Evolutionary conservation across 176 grass and related monocot genomes (phyloP).

Genomic region (Phyllostachys edulis): DNA sequence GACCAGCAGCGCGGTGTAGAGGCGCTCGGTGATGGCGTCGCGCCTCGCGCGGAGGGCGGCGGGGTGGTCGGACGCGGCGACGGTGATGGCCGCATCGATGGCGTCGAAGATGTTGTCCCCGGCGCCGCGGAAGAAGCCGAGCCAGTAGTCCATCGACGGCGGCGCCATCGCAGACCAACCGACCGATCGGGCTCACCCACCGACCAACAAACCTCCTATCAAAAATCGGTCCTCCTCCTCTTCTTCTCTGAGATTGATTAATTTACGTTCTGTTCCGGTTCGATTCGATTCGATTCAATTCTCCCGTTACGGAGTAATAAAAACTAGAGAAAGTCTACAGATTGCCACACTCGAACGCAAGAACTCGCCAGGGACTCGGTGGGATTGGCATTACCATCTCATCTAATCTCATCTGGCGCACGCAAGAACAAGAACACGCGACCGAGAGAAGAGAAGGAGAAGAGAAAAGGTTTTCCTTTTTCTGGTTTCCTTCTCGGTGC

Average conservation of each 20-base stretch:
- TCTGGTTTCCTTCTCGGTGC: slow-evolving; percentile 6
- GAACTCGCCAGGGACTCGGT: slow-evolving; percentile 20
- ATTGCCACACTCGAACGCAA: slow-evolving; percentile 27
- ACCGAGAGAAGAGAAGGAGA: neutral
- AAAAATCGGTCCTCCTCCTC: neutral
- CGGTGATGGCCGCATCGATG: slow-evolving; percentile 57
- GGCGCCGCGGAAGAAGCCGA: slow-evolving; percentile 56
- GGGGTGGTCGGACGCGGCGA: slow-evolving; percentile 61
- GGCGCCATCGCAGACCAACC: slow-evolving; percentile 32
- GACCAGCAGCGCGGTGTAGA: slow-evolving; percentile 54
- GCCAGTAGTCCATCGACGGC: slow-evolving; percentile 59
- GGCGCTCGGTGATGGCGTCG: slow-evolving; percentile 58
- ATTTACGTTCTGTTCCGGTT: slow-evolving; percentile 38
- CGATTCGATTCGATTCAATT: slow-evolving; percentile 42
- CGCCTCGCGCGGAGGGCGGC: slow-evolving; percentile 47
- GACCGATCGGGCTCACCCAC: neutral
- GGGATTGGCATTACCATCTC: slow-evolving; percentile 8
- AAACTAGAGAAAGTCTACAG: neutral
- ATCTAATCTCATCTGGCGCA: neutral
- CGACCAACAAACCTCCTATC: neutral
- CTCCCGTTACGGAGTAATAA: neutral
- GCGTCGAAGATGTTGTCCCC: slow-evolving; percentile 57
- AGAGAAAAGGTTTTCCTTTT: neutral
- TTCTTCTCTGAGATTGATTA: slow-evolving; percentile 19
- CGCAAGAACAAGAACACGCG: neutral